A percentile compares a stretch with the other conserved stretches of the same genome.
phyloP scores from a whole-genome alignment of 116 monocot genomes.

The Iris pallida region DNA sequence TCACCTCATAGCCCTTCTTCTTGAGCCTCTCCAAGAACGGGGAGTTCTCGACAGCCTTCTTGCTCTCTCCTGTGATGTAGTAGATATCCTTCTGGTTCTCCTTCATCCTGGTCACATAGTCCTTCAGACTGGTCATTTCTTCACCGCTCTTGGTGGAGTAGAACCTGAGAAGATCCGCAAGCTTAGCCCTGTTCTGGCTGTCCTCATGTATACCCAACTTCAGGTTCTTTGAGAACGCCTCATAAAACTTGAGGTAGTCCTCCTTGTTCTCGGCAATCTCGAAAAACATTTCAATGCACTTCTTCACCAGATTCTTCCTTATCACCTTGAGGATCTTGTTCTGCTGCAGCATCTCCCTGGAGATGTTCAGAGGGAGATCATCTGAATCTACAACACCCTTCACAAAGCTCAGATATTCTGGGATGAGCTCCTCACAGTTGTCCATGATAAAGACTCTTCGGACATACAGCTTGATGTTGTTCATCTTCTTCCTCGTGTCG shows the following conservation, averaged over 20 bases:
- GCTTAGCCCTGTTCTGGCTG: constrained; percentile 21
- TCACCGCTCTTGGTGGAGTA: constrained; percentile 30
- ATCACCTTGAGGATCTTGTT: constrained; percentile 36
- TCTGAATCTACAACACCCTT: constrained; percentile 31
- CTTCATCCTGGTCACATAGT: constrained; percentile 32
- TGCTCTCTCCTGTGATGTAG: constrained; percentile 30
- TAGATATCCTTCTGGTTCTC: constrained; percentile 31
- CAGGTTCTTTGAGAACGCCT: constrained; percentile 25
- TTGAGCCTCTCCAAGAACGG: constrained; percentile 27
- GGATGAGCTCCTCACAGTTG: constrained; percentile 31
- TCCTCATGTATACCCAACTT: constrained; percentile 28
- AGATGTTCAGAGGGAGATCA: constrained; percentile 30
- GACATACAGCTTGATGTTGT: constrained; percentile 33
- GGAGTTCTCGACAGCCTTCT: constrained; percentile 29
- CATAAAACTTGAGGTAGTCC: constrained; percentile 25
- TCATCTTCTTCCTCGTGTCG: constrained; percentile 25
- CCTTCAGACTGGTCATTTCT: constrained; percentile 29
- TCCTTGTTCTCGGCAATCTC: constrained; percentile 33
- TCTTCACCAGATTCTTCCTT: constrained; percentile 34
- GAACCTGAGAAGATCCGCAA: constrained; percentile 19
- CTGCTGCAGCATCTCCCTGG: constrained; percentile 27
- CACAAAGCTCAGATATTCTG: constrained; percentile 23
- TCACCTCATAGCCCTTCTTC: constrained; percentile 24
- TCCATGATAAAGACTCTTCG: constrained; percentile 32
- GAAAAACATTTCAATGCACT: constrained; percentile 22